A percentile compares a stretch with the other conserved stretches of the same genome.
These are phyloP conservation scores for Yarrowia sp. DNA, from an alignment of 805 yeast genomes.

Conservation along the genomic window DNA sequence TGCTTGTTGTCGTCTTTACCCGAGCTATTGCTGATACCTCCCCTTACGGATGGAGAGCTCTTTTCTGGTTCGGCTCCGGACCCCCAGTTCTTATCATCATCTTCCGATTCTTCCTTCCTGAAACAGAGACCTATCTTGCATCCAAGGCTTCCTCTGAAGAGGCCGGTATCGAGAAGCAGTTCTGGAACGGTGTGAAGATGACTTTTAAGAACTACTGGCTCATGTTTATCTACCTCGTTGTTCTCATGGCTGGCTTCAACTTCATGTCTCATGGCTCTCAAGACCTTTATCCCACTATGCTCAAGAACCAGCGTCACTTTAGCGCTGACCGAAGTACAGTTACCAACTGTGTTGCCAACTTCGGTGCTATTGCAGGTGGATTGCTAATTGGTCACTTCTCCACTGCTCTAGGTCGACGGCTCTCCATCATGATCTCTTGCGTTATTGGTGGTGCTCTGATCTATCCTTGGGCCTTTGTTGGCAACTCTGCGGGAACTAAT, in stretches of 20 bases:
- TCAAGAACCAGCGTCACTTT: constrained; percentile 50
- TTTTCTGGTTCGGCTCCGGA: constrained; percentile 73
- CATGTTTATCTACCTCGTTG: constrained; percentile 51
- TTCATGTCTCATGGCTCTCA: constrained; percentile 72
- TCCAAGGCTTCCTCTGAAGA: constrained; percentile 29
- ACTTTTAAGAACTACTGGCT: constrained; percentile 54
- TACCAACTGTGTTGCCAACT: constrained; percentile 58
- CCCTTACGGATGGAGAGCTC: constrained; percentile 61
- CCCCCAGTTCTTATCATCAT: constrained; percentile 56
- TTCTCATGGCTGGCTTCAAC: constrained; percentile 65
- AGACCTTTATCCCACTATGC: constrained; percentile 65
- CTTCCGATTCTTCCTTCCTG: constrained; percentile 60
- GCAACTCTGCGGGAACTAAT: constrained; percentile 46
- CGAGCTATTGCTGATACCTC: constrained; percentile 54
- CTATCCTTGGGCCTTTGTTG: constrained; percentile 57
- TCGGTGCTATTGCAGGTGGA: constrained; percentile 70
- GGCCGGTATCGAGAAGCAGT: background rate
- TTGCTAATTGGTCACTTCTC: constrained; percentile 54
- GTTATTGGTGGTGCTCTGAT: constrained; percentile 56
- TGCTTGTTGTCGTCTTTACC: constrained; percentile 59
- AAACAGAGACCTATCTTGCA: constrained; percentile 52
- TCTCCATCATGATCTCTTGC: constrained; percentile 51
- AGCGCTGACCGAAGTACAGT: constrained; percentile 51
- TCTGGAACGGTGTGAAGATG: constrained; percentile 19
- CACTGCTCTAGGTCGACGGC: constrained; percentile 58